Conservation (phyloP, 83 land plant genomes). For the Thuja plicata region DNA sequence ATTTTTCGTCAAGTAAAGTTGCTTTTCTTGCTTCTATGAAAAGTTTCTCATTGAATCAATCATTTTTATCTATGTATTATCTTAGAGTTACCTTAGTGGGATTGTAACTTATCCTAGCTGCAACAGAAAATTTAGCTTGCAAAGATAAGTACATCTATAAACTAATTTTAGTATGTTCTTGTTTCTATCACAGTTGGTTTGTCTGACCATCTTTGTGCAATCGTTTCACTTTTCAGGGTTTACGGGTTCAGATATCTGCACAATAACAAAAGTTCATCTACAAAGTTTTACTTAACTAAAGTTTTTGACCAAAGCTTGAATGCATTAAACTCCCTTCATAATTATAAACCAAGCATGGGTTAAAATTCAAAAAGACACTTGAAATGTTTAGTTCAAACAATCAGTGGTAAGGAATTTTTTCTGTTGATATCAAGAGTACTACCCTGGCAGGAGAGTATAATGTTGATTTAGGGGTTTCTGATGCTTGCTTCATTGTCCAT, state of each 20-base stretch:
- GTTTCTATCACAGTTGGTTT: neutral
- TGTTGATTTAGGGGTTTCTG: too few species aligned
- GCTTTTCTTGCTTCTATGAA: neutral
- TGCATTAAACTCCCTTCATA: neutral
- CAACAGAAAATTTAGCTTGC: neutral
- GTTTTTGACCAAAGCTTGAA: neutral
- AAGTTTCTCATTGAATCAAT: neutral
- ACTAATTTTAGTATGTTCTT: neutral
- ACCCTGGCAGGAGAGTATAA: too few species aligned
- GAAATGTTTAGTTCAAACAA: neutral
- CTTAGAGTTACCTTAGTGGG: neutral
- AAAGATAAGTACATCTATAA: neutral
- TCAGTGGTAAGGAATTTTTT: neutral
- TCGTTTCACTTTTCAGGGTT: neutral
- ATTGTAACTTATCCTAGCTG: neutral
- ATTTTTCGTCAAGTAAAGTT: too few species aligned
- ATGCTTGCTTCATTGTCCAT: too few species aligned
- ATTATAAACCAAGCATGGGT: neutral
- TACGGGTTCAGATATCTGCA: neutral
- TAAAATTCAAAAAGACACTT: neutral
- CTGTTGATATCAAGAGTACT: too few species aligned
- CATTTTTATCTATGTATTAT: neutral
- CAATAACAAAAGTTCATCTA: too few species aligned
- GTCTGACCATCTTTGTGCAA: neutral
- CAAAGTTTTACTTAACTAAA: neutral